phyloP scores from a whole-genome alignment of 1,284 basidiomycete genomes.

The Pulveroboletus sp. region DNA sequence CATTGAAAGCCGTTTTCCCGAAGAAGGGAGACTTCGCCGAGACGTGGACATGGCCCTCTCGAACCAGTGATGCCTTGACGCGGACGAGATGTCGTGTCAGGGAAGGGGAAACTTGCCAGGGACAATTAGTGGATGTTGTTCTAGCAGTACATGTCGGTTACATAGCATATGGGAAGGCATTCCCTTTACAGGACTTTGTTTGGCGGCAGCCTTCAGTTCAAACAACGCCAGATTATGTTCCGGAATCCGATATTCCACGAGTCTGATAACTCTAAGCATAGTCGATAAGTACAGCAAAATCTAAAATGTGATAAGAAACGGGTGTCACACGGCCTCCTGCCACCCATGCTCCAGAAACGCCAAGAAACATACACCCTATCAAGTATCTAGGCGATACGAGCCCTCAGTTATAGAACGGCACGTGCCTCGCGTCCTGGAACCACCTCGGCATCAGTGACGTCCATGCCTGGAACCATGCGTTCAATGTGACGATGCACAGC shows the following conservation, averaged over 20 bases:
- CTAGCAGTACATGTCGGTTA: too few species aligned
- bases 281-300: neutral
- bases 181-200: constrained; percentile 22
- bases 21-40: constrained; percentile 23
- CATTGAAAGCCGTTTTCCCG: constrained; percentile 23
- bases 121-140: neutral
- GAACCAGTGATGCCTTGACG: neutral
- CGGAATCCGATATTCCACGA: neutral
- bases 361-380: neutral
- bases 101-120: neutral
- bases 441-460: constrained; percentile 28
- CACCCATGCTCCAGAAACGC: neutral
- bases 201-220: constrained; percentile 11
- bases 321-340: constrained; percentile 15
- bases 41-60: constrained; percentile 29
- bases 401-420: too few species aligned
- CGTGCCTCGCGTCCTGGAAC: constrained; percentile 29
- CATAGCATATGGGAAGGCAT: constrained; percentile 17
- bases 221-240: constrained; percentile 12
- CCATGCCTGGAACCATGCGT: constrained; percentile 29
- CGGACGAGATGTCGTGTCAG: neutral
- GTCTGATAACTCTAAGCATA: neutral
- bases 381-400: constrained; percentile 10
- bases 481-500: constrained; percentile 36
- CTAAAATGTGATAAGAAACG: neutral